Evolutionary conservation across 225 moss, liverwort and hornwort genomes (phyloP).

Genomic region (Pleurozium schreberi): DNA sequence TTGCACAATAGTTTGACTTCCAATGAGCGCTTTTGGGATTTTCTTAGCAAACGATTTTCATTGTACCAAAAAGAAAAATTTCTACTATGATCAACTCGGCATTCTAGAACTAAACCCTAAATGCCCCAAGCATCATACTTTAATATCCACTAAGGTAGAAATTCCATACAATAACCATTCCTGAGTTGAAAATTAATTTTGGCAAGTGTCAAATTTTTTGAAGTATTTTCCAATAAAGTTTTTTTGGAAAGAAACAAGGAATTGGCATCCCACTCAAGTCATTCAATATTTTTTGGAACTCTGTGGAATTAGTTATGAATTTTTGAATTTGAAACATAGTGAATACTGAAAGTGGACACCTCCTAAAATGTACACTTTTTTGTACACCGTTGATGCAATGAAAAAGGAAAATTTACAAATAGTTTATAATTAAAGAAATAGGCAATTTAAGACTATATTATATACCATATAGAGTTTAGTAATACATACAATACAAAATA

Average conservation of each 20-base stretch:
- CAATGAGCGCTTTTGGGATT: neutral
- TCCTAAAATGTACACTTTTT: neutral
- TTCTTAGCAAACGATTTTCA: neutral
- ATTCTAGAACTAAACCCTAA: rapidly evolving
- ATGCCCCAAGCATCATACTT: neutral
- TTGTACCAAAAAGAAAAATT: rapidly evolving
- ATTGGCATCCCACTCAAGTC: neutral
- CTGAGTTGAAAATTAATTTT: rapidly evolving
- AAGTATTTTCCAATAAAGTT: neutral
- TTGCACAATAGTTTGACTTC: neutral
- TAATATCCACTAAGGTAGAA: rapidly evolving
- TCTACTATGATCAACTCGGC: rapidly evolving
- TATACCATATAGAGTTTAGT: too few species aligned
- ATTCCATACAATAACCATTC: rapidly evolving
- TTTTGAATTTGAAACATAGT: neutral
- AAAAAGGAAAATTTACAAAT: neutral
- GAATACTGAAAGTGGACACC: rapidly evolving
- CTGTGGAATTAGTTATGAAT: neutral
- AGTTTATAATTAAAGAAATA: rapidly evolving
- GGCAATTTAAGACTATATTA: rapidly evolving
- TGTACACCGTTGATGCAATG: neutral
- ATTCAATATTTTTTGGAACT: neutral
- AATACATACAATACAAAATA: too few species aligned
- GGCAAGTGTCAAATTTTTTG: rapidly evolving
- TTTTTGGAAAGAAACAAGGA: neutral